Evolutionary conservation across 2,329 filamentous ascomycete genomes (phyloP).

Genomic region (Neopestalotiopsis sp.): DNA sequence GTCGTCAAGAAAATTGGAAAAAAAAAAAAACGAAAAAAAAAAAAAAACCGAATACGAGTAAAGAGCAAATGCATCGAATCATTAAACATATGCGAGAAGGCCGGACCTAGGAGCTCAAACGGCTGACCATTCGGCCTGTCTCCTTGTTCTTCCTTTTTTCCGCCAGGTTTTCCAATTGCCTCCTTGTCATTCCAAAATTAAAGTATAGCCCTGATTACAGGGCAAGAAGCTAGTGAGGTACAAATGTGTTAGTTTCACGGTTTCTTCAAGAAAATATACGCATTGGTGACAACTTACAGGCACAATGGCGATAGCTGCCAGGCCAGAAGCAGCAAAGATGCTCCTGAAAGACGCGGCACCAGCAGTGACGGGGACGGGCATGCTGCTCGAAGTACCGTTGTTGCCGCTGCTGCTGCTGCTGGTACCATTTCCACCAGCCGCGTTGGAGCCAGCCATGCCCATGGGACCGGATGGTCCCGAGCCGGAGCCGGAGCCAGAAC

Average conservation of each 20-base stretch:
- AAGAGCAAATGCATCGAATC: slow-evolving; percentile 6
- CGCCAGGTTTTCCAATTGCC: not conserved
- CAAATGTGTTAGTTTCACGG: too few relatives aligned
- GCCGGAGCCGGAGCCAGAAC: slow-evolving; percentile 5
- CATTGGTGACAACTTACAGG: slow-evolving; percentile 10
- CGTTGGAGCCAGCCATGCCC: not conserved
- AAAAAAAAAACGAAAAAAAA: not conserved
- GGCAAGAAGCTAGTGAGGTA: slow-evolving; percentile 26
- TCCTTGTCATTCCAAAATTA: not conserved
- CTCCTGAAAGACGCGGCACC: slow-evolving; percentile 34
- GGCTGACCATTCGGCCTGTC: not conserved
- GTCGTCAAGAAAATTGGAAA: not conserved
- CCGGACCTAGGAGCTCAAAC: not conserved
- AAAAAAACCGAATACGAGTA: not conserved
- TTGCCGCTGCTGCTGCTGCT: slow-evolving; percentile 26
- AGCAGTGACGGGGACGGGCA: slow-evolving; percentile 27
- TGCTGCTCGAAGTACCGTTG: slow-evolving; percentile 22
- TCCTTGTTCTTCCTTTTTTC: not conserved
- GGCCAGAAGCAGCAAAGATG: slow-evolving; percentile 30
- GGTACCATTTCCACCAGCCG: not conserved
- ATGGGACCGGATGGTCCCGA: slow-evolving; percentile 7
- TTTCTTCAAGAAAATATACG: too few relatives aligned
- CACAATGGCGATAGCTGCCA: slow-evolving; percentile 34
- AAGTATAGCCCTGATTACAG: slow-evolving; percentile 27
- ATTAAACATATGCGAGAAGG: slow-evolving; percentile 15